phyloP scores from a whole-genome alignment of 1,284 basidiomycete genomes.

The Termitomyces sp. region DNA sequence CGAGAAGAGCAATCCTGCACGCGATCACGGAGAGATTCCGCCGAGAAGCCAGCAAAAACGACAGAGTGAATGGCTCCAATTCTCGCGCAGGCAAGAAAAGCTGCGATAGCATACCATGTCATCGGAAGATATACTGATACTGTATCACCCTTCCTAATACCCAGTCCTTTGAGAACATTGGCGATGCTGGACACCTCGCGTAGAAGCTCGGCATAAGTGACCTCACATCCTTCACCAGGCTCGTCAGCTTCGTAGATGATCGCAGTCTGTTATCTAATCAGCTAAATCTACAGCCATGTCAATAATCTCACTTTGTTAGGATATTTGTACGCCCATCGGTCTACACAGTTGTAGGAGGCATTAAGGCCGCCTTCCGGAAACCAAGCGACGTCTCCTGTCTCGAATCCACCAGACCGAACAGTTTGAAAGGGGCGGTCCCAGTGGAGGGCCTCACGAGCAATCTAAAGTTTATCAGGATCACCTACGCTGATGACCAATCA shows the following conservation, averaged over 20 bases:
- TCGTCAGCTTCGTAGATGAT: constrained; percentile 99
- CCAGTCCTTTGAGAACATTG: constrained; percentile 87
- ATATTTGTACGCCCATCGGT: constrained; percentile 89
- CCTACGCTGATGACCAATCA: background rate
- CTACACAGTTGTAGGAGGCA: constrained; percentile 96
- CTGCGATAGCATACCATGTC: constrained; percentile 91
- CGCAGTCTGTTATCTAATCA: constrained; percentile 54
- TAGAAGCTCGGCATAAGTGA: constrained; percentile 84
- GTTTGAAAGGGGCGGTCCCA: constrained; percentile 94
- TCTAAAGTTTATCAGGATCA: constrained; percentile 36
- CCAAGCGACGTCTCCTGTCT: constrained; percentile 89
- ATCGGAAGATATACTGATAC: constrained; percentile 88
- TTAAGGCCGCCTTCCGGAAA: constrained; percentile 89
- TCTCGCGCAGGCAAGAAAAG: constrained; percentile 95
- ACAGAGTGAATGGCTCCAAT: constrained; percentile 99
- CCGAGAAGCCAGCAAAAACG: constrained; percentile 96
- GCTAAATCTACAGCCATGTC: background rate
- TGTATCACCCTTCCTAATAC: constrained; percentile 95
- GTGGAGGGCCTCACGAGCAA: constrained; percentile 75
- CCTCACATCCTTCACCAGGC: constrained; percentile 72
- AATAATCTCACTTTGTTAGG: constrained; percentile 70
- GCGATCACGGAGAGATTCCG: constrained; percentile 94
- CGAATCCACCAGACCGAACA: constrained; percentile 81
- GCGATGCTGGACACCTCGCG: constrained; percentile 87
- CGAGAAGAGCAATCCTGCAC: constrained; percentile 86